Base-by-base conservation (phyloP, 1,284 basidiomycete species). In the Bothia castanella region DNA sequence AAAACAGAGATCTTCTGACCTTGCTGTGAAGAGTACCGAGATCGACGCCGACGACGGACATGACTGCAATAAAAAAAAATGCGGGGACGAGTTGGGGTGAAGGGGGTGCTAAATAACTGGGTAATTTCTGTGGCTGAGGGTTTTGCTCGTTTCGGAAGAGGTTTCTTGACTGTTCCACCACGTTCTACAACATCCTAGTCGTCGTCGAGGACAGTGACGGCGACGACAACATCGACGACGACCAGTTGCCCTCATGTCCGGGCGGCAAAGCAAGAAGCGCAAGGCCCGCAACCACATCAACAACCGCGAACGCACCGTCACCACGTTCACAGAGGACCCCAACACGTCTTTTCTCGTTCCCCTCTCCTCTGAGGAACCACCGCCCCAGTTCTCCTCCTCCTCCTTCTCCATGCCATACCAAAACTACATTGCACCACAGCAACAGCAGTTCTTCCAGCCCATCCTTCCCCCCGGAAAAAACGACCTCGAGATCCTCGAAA, bases 11-110 rank as follows among this genome's bases (percentile, higher is more conserved):
- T 13, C 34, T 13, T 9, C 9, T 20, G 17, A 87, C 88, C 78
- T 93, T 92, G 73, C 87, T 89, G 70, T 87, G 83, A 29, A 93
- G 79, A 55, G 90, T 84, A 67, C 92, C 92, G 69, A 95, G 82
- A 77, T 96, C 92, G 62, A 95, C 82, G 68, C 92, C 92, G 63
- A 96, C 92, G 73, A 95, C 92, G 68, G 87, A 81, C 87, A 89
- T 79, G 79, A n/a, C 13, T n/a, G n/a, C n/a, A 14, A 17, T 12
- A 17, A 40, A 41, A n/a, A 3, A n/a, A 17, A n/a, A n/a, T n/a
- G n/a, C n/a, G n/a, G n/a, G n/a, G n/a, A n/a, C n/a, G n/a, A n/a
- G n/a, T n/a, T n/a, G n/a, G n/a, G n/a, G n/a, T n/a, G n/a, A n/a
- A n/a, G n/a, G n/a, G 13, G 35, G 46, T n/a, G 42, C 21, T 57